Percentiles rank a stretch among this genome's conserved stretches.
phyloP scores from a whole-genome alignment of 805 yeast genomes.

The Metschnikowia kofuensis region DNA sequence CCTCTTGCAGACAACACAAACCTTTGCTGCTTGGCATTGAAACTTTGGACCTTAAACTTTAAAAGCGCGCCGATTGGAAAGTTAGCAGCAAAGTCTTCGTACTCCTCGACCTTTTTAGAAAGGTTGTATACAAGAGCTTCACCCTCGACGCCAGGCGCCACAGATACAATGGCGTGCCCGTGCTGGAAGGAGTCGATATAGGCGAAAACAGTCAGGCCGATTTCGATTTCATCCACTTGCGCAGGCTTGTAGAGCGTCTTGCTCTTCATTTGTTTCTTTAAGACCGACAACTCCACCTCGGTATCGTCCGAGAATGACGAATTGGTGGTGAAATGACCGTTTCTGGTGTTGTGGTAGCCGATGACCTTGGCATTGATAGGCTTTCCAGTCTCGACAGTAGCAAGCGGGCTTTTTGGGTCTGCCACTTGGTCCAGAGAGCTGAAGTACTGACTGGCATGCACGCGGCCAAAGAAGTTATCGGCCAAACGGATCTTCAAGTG shows the following conservation, averaged over 20 bases:
- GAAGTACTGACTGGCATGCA: slow-evolving; percentile 72
- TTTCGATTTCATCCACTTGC: slow-evolving; percentile 29
- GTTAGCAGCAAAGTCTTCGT: slow-evolving; percentile 48
- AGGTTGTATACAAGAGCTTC: slow-evolving; percentile 64
- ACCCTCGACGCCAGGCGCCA: slow-evolving; percentile 69
- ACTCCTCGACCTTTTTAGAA: slow-evolving; percentile 48
- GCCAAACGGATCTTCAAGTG: slow-evolving; percentile 76
- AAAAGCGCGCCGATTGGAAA: slow-evolving; percentile 75
- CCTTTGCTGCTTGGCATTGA: slow-evolving; percentile 53
- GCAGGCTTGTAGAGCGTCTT: slow-evolving; percentile 13
- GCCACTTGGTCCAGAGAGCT: slow-evolving; percentile 51
- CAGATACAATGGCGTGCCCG: slow-evolving; percentile 63
- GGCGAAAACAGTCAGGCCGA: slow-evolving; percentile 52
- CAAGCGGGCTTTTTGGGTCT: slow-evolving; percentile 57
- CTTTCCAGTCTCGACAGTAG: slow-evolving; percentile 57
- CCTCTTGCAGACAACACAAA: slow-evolving; percentile 50
- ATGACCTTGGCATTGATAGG: slow-evolving; percentile 60
- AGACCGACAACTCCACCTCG: slow-evolving; percentile 61
- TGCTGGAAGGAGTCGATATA: slow-evolving; percentile 63
- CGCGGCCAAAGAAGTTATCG: slow-evolving; percentile 73
- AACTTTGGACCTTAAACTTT: slow-evolving; percentile 49
- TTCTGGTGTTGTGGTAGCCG: slow-evolving; percentile 73
- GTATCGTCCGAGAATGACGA: slow-evolving; percentile 46
- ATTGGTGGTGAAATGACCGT: slow-evolving; percentile 62
- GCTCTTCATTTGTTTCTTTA: slow-evolving; percentile 37